A percentile compares a stretch with the other conserved stretches of the same genome.
Evolutionary conservation across 805 yeast genomes (phyloP).

Genomic region (Cyberlindnera maclurae): DNA sequence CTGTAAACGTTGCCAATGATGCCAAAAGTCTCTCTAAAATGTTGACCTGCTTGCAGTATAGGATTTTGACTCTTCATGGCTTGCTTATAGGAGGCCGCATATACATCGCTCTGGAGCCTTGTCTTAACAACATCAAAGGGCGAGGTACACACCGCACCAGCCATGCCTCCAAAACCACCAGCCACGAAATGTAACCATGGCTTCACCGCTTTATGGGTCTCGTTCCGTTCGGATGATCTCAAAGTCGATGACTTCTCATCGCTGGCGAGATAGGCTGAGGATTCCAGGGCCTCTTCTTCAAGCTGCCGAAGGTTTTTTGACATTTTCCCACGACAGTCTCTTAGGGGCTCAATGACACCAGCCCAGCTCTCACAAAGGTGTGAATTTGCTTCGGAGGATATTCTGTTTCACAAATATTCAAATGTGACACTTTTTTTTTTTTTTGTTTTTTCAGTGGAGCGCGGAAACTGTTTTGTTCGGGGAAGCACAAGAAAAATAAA

Average conservation of each 20-base stretch:
- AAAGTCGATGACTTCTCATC: constrained; percentile 63
- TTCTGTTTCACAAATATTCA: too few relatives aligned
- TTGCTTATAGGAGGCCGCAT: constrained; percentile 44
- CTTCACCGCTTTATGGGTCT: constrained; percentile 25
- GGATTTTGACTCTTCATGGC: constrained; percentile 25
- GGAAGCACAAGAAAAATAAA: too few relatives aligned
- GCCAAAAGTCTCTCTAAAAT: constrained; percentile 74
- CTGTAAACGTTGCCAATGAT: constrained; percentile 64
- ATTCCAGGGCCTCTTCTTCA: constrained; percentile 49
- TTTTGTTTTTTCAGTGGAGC: too few relatives aligned
- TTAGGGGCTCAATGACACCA: background rate
- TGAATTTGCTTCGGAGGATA: too few relatives aligned
- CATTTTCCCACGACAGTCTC: constrained; percentile 17
- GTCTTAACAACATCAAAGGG: constrained; percentile 97
- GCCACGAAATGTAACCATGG: constrained; percentile 82
- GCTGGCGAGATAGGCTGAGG: constrained; percentile 56
- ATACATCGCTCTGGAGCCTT: constrained; percentile 85
- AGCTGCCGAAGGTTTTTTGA: constrained; percentile 16
- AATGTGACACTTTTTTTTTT: too few relatives aligned
- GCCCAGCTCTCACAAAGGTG: too few relatives aligned
- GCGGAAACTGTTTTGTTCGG: too few relatives aligned
- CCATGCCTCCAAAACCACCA: constrained; percentile 95
- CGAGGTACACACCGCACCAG: constrained; percentile 89
- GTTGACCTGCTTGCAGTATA: constrained; percentile 47
- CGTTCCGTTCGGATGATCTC: constrained; percentile 25